Conservation (phyloP, 2,329 filamentous ascomycete species). For the Colletotrichum lentis region DNA sequence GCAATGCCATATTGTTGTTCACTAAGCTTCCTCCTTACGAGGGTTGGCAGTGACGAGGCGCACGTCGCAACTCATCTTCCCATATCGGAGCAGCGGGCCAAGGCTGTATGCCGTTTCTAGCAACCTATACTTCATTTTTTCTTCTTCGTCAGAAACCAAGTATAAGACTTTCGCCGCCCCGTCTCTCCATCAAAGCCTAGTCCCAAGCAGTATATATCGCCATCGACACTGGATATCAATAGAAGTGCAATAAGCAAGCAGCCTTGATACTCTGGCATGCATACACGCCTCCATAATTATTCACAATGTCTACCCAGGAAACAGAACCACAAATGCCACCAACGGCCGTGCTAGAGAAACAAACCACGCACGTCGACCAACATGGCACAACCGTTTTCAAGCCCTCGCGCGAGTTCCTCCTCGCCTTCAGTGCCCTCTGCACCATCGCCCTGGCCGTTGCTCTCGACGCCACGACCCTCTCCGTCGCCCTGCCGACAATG, state of each 20-base stretch:
- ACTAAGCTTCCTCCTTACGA: background rate
- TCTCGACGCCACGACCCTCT: conserved; percentile 71
- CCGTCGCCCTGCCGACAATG: conserved; percentile 62
- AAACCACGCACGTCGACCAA: conserved; percentile 17
- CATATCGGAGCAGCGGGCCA: background rate
- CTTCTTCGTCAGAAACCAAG: background rate
- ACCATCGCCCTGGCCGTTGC: conserved; percentile 69
- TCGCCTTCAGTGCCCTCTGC: conserved; percentile 61
- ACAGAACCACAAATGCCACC: conserved; percentile 15
- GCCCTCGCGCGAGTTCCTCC: conserved; percentile 50
- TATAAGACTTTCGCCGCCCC: background rate
- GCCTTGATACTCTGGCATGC: background rate
- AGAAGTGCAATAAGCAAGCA: background rate
- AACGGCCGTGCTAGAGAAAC: conserved; percentile 8
- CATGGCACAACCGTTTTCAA: conserved; percentile 43
- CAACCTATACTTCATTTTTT: background rate
- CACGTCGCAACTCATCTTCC: background rate
- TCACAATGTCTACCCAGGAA: conserved; percentile 11
- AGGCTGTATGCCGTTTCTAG: background rate
- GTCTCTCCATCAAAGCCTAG: no score
- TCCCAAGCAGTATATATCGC: background rate
- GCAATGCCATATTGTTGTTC: background rate
- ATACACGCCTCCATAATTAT: no score
- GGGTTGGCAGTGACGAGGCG: background rate
- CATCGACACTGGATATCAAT: background rate